phyloP scores from a whole-genome alignment of 306 rosid genomes.

The Fragaria vesca region DNA sequence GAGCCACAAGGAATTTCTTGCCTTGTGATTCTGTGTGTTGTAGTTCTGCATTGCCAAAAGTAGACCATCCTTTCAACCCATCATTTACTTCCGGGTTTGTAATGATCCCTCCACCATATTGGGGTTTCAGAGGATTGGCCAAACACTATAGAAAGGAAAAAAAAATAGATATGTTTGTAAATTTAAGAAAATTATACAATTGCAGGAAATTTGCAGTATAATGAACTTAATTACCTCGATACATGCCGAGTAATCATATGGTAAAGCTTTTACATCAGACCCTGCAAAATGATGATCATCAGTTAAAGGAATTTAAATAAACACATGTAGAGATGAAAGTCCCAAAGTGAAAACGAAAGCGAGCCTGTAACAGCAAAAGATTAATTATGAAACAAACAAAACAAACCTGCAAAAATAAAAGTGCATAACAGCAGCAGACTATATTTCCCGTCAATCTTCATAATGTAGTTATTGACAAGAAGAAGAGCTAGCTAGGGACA shows the following conservation, averaged over 20 bases:
- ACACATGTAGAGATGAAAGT: background rate
- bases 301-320: too few species aligned
- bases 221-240: background rate
- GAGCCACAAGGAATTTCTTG: slow-evolving; percentile 63
- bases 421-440: slow-evolving; percentile 19
- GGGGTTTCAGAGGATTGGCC: slow-evolving; percentile 46
- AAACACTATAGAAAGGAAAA: slow-evolving; percentile 45
- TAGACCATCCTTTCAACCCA: slow-evolving; percentile 61
- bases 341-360: background rate
- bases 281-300: background rate
- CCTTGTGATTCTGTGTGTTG: slow-evolving; percentile 41
- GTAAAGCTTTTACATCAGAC: background rate
- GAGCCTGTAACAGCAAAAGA: background rate
- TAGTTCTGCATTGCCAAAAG: slow-evolving; percentile 44
- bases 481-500: too few species aligned
- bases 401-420: slow-evolving; percentile 29
- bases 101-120: slow-evolving; percentile 74
- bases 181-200: background rate
- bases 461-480: background rate
- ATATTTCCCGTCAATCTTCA: slow-evolving; percentile 17
- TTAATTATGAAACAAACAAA: background rate
- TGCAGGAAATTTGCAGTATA: background rate
- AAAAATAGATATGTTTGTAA: background rate
- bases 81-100: slow-evolving; percentile 59
- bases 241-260: background rate